Conservation (phyloP, 148 eudicot species). For the Rhododendron ferrugineum region DNA sequence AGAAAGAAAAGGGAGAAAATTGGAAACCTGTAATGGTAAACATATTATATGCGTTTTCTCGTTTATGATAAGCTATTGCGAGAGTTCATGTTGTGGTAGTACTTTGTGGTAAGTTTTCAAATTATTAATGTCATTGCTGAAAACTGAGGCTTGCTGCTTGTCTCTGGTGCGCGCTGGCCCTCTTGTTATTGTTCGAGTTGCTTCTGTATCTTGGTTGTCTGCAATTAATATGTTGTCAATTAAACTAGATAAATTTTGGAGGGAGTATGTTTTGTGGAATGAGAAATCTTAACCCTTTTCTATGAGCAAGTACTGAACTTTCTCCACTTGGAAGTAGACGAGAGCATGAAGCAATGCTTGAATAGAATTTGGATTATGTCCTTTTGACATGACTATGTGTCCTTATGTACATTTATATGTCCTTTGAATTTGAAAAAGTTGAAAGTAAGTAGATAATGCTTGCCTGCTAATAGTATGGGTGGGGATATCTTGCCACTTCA, state of each 20-base stretch:
- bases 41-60: neutral
- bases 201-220: neutral
- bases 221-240: neutral
- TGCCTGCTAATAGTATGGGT: neutral
- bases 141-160: slow-evolving; percentile 1
- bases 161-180: neutral
- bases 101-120: neutral
- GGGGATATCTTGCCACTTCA: neutral
- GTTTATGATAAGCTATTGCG: neutral
- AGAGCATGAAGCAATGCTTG: neutral
- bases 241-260: neutral
- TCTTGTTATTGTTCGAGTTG: neutral
- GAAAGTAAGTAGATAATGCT: neutral
- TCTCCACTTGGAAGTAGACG: neutral
- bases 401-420: neutral
- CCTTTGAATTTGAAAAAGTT: neutral
- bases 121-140: neutral
- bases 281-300: neutral
- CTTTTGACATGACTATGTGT: neutral
- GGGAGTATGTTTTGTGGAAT: neutral
- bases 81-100: neutral
- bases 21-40: neutral
- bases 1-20: neutral
- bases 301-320: neutral
- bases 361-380: neutral